phyloP scores from a whole-genome alignment of 23 red algal genomes.

The Cyanidium caldarium region DNA sequence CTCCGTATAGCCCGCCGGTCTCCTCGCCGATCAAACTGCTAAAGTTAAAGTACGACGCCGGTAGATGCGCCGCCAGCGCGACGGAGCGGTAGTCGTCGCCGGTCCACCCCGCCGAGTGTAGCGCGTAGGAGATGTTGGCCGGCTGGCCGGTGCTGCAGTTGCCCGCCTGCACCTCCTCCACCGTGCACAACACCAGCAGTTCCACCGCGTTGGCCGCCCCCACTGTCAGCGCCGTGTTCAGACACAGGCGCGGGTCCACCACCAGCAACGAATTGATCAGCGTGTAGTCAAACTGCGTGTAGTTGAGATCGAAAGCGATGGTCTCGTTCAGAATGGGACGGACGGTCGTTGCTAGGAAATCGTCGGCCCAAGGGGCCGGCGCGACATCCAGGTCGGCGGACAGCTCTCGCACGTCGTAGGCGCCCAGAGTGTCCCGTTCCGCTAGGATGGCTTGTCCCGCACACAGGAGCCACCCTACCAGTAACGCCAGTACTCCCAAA shows the following conservation, averaged over 20 bases:
- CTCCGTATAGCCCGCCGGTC: not conserved
- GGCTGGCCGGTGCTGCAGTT: no score
- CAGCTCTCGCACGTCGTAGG: no score
- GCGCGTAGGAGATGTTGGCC: no score
- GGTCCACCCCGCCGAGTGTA: not conserved
- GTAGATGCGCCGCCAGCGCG: not conserved
- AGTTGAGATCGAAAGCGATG: not conserved
- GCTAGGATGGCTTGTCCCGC: no score
- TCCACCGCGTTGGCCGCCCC: not conserved
- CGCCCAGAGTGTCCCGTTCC: no score
- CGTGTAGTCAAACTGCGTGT: slow-evolving; percentile 1
- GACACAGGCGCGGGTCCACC: not conserved
- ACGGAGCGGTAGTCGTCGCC: not conserved
- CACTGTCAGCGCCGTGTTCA: not conserved
- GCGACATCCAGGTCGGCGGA: no score
- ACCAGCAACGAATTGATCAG: not conserved
- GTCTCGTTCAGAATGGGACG: not conserved
- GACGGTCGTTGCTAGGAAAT: no score
- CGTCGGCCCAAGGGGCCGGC: no score
- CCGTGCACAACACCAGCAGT: not conserved
- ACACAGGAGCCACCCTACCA: no score
- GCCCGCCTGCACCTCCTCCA: not conserved
- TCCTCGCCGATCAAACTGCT: not conserved
- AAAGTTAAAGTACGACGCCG: not conserved
- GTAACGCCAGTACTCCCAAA: no score